Evolutionary conservation across 768 basidiomycete genomes (phyloP).

Genomic region (Basidioascus undulatus): DNA sequence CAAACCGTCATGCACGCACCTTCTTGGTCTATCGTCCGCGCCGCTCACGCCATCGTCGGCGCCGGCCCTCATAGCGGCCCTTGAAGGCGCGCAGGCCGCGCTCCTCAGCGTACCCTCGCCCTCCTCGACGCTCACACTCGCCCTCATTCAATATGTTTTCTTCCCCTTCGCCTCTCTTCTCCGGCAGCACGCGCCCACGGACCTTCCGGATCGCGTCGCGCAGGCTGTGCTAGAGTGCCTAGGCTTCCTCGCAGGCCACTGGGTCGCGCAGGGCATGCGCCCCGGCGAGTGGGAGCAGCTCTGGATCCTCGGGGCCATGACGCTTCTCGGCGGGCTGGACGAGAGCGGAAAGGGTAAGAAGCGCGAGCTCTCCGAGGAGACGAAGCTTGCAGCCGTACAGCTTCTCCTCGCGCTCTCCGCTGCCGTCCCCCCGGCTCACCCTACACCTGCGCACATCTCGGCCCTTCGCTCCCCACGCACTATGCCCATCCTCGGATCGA

Average conservation of each 20-base stretch:
- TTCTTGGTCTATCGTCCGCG: slow-evolving; percentile 35
- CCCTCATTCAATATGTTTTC: slow-evolving; percentile 58
- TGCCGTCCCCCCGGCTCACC: neutral
- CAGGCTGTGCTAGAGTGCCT: slow-evolving; percentile 50
- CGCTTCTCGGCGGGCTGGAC: slow-evolving; percentile 39
- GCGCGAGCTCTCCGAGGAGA: slow-evolving; percentile 43
- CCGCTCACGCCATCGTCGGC: slow-evolving; percentile 33
- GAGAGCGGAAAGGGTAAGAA: slow-evolving; percentile 38
- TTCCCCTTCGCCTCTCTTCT: slow-evolving; percentile 69
- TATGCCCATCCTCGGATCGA: slow-evolving; percentile 57
- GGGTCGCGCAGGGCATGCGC: slow-evolving; percentile 33
- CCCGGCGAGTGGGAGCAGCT: slow-evolving; percentile 56
- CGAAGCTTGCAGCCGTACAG: slow-evolving; percentile 43
- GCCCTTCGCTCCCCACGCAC: too few species aligned
- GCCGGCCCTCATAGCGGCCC: slow-evolving; percentile 25
- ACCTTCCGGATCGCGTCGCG: slow-evolving; percentile 54
- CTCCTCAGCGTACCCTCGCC: slow-evolving; percentile 26
- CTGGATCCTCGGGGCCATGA: slow-evolving; percentile 48
- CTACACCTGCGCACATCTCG: neutral
- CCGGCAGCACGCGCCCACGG: slow-evolving; percentile 39
- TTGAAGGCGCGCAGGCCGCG: slow-evolving; percentile 29
- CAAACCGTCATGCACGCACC: slow-evolving; percentile 55
- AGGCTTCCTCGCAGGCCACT: slow-evolving; percentile 9
- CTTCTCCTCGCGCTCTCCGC: slow-evolving; percentile 34
- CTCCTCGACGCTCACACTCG: slow-evolving; percentile 24